Base-by-base conservation (phyloP, 192 early-diverging fungal species). In the Coemansia sp. region DNA sequence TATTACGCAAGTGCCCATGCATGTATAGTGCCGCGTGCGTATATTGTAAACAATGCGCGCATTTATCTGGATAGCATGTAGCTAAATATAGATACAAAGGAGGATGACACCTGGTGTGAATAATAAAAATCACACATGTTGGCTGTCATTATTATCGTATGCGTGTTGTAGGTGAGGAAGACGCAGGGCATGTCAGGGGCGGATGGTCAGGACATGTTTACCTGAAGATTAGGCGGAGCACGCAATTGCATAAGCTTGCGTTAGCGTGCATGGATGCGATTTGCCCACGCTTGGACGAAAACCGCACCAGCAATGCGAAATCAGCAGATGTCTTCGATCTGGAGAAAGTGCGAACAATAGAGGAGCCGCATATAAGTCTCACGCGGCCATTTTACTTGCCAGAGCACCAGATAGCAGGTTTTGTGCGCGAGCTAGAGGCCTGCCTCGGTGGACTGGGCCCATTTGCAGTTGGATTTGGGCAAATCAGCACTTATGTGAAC, bases 181-280 rank as follows among this genome's bases (percentile, higher is more conserved):
- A 70, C 45, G 48, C 41, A 59, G 80, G 80, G 7, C 80, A 82
- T 41, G 80, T 77, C 36, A 42, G 38, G 20, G 80, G 80, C 58
- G 80, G 80, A 39, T 82, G 80, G 80, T 56, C 71, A 1, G 80
- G 80, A 5, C 80, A 75, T 42, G 68, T 82, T 31, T 60, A 66
- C 15, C 38, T 82, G 75, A 46, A 20, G 31, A 38, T 82, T 34
- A 17, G 41, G 27, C 29, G 15, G 24, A 61, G 32, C 41, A 50
- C 19, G 48, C 68, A 65, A 59, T 64, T 75, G 38, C 42, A 65
- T 29, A 27, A 45, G 15, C 31, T 75, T 39, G 56, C 56, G 20
- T 15, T 27, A 46, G 34, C 46, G 32, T 75, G 73, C 73, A 62
- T 69, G 45, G 51, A 63, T 8, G 32, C 27, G 61, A 70, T 70